A percentile compares a stretch with the other conserved stretches of the same genome.
Evolutionary conservation across 1,284 basidiomycete genomes (phyloP).

Genomic region (Schizophyllum commune): DNA sequence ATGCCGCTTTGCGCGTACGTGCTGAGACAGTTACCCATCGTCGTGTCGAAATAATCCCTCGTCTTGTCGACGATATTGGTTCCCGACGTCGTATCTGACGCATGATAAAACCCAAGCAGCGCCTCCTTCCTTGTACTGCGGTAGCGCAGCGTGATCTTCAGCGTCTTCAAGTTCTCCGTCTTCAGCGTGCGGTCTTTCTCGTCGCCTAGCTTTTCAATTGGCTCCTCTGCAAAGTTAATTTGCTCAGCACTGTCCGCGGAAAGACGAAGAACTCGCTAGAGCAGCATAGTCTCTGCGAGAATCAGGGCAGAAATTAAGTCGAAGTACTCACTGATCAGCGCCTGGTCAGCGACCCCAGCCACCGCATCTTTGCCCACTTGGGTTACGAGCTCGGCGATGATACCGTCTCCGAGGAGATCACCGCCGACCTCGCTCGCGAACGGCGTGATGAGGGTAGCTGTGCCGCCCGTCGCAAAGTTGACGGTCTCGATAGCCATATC

Average conservation of each 20-base stretch:
- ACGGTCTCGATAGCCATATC: neutral
- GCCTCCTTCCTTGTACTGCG: constrained; percentile 55
- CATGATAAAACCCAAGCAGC: constrained; percentile 51
- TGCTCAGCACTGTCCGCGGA: no score
- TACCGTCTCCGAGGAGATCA: neutral
- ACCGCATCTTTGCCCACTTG: neutral
- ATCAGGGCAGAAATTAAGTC: neutral
- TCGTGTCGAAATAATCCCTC: neutral
- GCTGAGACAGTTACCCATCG: no score
- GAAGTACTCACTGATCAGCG: neutral
- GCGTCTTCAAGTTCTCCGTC: constrained; percentile 51
- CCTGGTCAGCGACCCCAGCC: neutral
- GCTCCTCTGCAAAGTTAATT: neutral
- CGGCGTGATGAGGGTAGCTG: neutral
- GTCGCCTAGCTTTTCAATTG: neutral
- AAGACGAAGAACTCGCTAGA: no score
- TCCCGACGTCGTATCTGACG: constrained; percentile 43
- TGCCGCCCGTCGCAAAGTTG: neutral
- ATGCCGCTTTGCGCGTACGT: no score
- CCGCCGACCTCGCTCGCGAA: neutral
- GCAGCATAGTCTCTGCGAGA: neutral
- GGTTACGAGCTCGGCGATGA: neutral
- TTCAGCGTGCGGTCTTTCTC: constrained; percentile 23
- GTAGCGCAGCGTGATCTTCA: constrained; percentile 54
- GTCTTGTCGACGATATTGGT: neutral